phyloP scores from a whole-genome alignment of 2,329 filamentous ascomycete genomes.

The Colletotrichum gloeosporioides region DNA sequence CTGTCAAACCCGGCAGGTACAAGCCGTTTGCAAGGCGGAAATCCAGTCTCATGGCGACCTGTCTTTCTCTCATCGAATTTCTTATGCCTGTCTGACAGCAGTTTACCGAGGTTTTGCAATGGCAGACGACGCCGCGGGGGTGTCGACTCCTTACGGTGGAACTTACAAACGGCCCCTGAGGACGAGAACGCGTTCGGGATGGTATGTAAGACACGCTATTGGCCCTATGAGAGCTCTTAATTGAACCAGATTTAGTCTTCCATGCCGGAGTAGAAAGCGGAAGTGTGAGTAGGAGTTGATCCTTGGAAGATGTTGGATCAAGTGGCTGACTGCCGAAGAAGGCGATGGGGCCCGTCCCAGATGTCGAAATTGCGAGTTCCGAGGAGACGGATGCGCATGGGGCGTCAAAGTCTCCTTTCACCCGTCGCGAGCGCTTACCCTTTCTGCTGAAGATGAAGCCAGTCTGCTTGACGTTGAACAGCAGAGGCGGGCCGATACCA shows the following conservation, averaged over 20 bases:
- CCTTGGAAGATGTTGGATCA: neutral
- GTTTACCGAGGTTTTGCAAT: neutral
- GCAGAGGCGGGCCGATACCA: neutral
- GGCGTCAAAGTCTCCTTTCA: constrained; percentile 5
- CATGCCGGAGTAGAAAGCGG: neutral
- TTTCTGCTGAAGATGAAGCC: neutral
- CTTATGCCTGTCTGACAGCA: neutral
- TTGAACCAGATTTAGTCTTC: neutral
- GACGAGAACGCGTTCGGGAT: neutral
- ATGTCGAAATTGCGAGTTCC: neutral
- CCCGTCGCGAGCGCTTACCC: neutral
- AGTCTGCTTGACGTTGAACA: neutral
- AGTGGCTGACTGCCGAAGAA: neutral
- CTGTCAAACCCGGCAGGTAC: neutral
- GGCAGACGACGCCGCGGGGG: neutral
- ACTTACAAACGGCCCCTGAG: neutral
- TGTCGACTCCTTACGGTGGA: neutral
- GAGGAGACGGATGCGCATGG: neutral
- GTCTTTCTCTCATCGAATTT: neutral
- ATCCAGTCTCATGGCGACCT: neutral
- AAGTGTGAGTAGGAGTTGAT: neutral
- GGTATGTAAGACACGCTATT: neutral
- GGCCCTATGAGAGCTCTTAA: neutral
- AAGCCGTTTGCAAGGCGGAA: neutral
- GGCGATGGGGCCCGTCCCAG: neutral